Percentiles rank a stretch among this genome's conserved stretches.
Conservation (phyloP, 257 asterid species). For the Solanum peruvianum region DNA sequence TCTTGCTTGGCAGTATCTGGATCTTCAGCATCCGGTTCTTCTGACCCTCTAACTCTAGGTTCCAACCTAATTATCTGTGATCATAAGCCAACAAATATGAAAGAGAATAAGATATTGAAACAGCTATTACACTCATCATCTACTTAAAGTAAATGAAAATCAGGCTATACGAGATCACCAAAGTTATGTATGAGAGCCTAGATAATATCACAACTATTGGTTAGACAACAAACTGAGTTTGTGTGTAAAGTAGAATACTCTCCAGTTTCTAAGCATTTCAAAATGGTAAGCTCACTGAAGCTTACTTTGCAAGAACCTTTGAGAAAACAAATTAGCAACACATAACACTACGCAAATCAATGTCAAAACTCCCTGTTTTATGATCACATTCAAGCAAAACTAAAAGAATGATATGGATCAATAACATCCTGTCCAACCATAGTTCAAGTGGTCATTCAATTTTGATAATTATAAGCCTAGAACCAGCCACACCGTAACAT, state of each 20-base stretch:
- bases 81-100: not conserved
- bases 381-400: not conserved
- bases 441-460: not conserved
- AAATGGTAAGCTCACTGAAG: not conserved
- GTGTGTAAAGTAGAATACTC: not conserved
- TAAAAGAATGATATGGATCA: not conserved
- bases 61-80: conserved; percentile 69
- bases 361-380: not conserved
- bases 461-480: not conserved
- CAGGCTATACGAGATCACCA: not conserved
- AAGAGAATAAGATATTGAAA: not conserved
- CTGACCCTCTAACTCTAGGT: conserved; percentile 34
- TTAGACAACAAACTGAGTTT: not conserved
- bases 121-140: not conserved
- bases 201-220: not conserved
- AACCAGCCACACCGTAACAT: not conserved
- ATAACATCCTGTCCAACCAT: not conserved
- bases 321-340: not conserved
- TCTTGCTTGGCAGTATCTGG: conserved; percentile 22
- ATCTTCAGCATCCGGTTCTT: conserved; percentile 17
- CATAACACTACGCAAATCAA: not conserved
- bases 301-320: not conserved
- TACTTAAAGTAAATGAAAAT: not conserved
- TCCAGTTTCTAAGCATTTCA: not conserved
- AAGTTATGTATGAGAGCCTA: not conserved